Conservation (phyloP, 306 rosid genomes). For the Trifolium pratense region DNA sequence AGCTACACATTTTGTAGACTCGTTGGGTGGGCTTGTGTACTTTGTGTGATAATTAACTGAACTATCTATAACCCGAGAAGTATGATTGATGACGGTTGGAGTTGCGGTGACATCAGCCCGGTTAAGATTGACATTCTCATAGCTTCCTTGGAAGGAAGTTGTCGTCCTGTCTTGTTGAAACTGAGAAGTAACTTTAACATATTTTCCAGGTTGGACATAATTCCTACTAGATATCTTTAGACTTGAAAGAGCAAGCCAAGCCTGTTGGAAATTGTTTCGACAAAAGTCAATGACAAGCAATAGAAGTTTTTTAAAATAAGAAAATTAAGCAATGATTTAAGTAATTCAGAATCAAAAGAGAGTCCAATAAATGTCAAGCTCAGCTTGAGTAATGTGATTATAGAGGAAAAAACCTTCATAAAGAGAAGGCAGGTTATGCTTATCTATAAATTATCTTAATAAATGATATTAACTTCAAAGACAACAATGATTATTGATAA, state of each 20-base stretch:
- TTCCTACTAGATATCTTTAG: conserved; percentile 63
- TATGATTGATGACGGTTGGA: conserved; percentile 48
- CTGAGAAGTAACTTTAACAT: conserved; percentile 42
- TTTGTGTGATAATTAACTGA: conserved; percentile 45
- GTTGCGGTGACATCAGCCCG: conserved; percentile 48
- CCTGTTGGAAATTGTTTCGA: conserved; percentile 57
- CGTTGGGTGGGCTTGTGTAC: conserved; percentile 46
- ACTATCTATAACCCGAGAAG: conserved; percentile 47
- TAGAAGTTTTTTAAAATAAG: conserved; percentile 16
- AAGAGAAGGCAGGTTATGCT: conserved; percentile 17
- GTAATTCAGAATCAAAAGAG: conserved; percentile 25
- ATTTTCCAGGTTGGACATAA: conserved; percentile 71
- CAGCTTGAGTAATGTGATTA: conserved; percentile 21
- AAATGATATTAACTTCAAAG: conserved; percentile 30
- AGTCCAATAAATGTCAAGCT: conserved; percentile 15
- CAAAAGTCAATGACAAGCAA: conserved; percentile 32
- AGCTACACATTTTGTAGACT: conserved; percentile 44
- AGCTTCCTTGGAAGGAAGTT: conserved; percentile 43
- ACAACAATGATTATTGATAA: conserved; percentile 27
- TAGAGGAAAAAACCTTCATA: conserved; percentile 8
- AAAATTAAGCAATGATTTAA: not conserved
- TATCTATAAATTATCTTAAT: not conserved
- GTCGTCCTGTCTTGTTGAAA: conserved; percentile 45
- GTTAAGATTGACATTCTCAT: conserved; percentile 38
- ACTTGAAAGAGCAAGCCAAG: conserved; percentile 74